Percentiles rank a stretch among this genome's conserved stretches.
Conservation (phyloP, 2,329 filamentous ascomycete genomes). For the Emmonsia crescens region DNA sequence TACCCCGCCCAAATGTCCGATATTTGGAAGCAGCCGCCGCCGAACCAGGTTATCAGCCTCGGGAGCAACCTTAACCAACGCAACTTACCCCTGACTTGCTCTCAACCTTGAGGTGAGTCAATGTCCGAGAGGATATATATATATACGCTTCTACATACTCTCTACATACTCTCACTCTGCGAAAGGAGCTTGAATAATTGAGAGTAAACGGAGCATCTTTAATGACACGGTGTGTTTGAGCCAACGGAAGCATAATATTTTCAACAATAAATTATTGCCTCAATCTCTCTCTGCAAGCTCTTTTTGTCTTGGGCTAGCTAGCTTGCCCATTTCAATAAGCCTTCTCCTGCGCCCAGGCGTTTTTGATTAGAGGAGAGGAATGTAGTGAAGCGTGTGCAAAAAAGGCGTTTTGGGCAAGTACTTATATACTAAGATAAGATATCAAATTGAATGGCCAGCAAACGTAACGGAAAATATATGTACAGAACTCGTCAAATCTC, state of each 20-base stretch:
- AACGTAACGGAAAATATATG: background rate
- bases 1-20: too few relatives aligned
- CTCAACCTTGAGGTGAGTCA: too few relatives aligned
- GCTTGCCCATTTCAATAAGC: too few relatives aligned
- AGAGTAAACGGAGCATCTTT: background rate
- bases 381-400: background rate
- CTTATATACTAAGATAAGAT: background rate
- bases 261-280: background rate
- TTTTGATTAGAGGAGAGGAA: background rate
- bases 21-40: too few relatives aligned
- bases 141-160: background rate
- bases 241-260: background rate
- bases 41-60: too few relatives aligned
- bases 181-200: background rate
- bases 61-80: too few relatives aligned
- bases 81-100: background rate
- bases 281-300: too few relatives aligned
- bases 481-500: background rate
- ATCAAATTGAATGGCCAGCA: background rate
- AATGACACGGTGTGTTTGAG: background rate
- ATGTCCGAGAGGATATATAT: background rate
- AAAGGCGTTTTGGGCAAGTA: background rate
- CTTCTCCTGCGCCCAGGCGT: too few relatives aligned
- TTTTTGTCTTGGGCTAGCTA: too few relatives aligned
- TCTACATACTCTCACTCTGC: background rate